phyloP scores from a whole-genome alignment of 169 alveolate genomes.

The Miamiensis avidus region DNA sequence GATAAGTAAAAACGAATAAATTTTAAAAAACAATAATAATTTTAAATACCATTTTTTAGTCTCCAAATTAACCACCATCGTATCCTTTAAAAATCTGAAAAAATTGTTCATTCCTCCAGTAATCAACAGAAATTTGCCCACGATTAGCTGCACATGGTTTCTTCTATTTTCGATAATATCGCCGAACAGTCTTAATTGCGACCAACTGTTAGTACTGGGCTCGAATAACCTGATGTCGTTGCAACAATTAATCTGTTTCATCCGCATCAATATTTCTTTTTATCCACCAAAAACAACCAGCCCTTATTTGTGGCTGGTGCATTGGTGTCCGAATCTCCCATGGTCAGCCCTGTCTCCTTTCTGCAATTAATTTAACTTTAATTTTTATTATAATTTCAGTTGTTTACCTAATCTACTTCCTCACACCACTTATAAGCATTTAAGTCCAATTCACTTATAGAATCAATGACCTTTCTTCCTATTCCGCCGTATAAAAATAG shows the following conservation, averaged over 20 bases:
- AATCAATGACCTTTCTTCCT: conserved; percentile 36
- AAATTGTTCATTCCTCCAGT: conserved; percentile 45
- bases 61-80: conserved; percentile 32
- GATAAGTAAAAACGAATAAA: neutral
- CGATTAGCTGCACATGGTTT: conserved; percentile 28
- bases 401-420: conserved; percentile 46
- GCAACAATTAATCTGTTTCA: conserved; percentile 37
- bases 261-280: conserved; percentile 21
- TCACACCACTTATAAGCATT: conserved; percentile 34
- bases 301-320: conserved; percentile 12
- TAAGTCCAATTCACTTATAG: conserved; percentile 21
- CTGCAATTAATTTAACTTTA: neutral
- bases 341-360: neutral
- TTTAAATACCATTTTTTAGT: conserved; percentile 38
- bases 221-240: conserved; percentile 32
- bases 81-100: conserved; percentile 26
- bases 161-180: conserved; percentile 44
- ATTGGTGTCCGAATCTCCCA: neutral
- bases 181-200: conserved; percentile 23
- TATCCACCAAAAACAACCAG: conserved; percentile 41
- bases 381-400: conserved; percentile 11
- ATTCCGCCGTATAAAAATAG: conserved; percentile 43
- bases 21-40: neutral
- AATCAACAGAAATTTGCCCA: conserved; percentile 29
- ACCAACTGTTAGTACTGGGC: conserved; percentile 24